These are phyloP conservation scores for Zygnema cylindricum DNA, from an alignment of 139 green algal species.

Conservation along the genomic window DNA sequence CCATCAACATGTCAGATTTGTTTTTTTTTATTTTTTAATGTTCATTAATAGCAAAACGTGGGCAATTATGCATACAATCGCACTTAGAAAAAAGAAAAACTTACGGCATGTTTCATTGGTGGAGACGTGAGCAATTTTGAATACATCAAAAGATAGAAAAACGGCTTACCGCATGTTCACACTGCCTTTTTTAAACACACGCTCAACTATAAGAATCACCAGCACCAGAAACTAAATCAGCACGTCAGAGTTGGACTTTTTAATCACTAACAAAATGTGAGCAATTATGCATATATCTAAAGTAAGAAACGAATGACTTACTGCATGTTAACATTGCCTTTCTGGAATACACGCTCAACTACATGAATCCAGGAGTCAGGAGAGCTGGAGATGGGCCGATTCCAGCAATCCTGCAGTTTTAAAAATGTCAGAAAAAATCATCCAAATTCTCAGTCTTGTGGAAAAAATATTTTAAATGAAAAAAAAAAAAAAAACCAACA, in stretches of 20 bases:
- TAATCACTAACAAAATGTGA: neutral
- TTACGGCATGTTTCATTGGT: too few species aligned
- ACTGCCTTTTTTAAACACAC: neutral
- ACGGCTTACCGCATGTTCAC: neutral
- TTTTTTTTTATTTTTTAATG: conserved; percentile 26
- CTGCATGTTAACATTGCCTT: conserved; percentile 24
- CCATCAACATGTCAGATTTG: conserved; percentile 22
- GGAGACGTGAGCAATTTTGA: too few species aligned
- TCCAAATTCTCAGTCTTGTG: neutral
- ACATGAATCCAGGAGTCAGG: conserved; percentile 91
- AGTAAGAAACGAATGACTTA: neutral
- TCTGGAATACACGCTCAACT: conserved; percentile 69
- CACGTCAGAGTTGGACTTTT: neutral
- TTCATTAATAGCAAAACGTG: too few species aligned
- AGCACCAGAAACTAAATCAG: neutral
- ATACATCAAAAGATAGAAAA: neutral
- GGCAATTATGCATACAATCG: too few species aligned
- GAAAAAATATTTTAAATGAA: neutral
- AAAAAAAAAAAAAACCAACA: conserved; percentile 4
- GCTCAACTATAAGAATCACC: neutral
- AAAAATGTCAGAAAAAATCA: conserved; percentile 58
- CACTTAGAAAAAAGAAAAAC: too few species aligned
- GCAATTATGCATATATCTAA: neutral
- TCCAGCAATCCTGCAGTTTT: conserved; percentile 88
- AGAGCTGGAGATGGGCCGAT: conserved; percentile 89